Base-by-base conservation (phyloP, 176 grass and related monocot genomes). In the Carex parvula region DNA sequence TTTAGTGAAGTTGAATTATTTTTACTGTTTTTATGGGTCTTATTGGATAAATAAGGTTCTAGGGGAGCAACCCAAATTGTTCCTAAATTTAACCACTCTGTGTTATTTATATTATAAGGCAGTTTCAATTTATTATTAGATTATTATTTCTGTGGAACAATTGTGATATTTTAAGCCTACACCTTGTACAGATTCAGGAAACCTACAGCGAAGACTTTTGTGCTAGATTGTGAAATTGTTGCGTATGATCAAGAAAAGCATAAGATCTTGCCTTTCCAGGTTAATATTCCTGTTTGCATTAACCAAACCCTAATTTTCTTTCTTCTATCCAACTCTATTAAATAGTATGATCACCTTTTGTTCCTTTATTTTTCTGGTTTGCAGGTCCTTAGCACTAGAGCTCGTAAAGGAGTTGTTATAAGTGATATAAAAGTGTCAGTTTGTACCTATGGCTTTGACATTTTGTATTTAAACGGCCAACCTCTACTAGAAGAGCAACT, bases 391-490 rank as follows among this genome's bases (percentile, higher is more conserved):
- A 95, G 96, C 65, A 99, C 93, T 83, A 89, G 93, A 77, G 96
- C 93, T 73, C 93, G 93, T 30, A 99, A 99, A 80, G 96, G 89
- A 88, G 93, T 99, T 88, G 86, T 92, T 69, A 84, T 99, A 88
- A 94, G 90, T 87, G 93, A 95, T 87, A 99, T 99, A 88, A 99
- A 99, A 90, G 93, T 99, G 13, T 85, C 91, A 82, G 93, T 99
- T 53, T 99, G 96, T 65, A 95, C 96, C 59, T 99, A 89, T 90
- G 96, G 84, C 56, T 99, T 98, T 88, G 96, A 99, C 81, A 99
- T 99, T 90, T 89, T 99, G 84, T 99, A 93, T 85, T 65, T 95
- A 81, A 92, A 99, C 35, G 89, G 91, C 59, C 60, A 92, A 85
- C 91, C 96, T 85, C 89, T 99, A 86, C 89, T 99, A 24, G 89